phyloP scores from a whole-genome alignment of 305 asterid species.

The Rubia occidens region DNA sequence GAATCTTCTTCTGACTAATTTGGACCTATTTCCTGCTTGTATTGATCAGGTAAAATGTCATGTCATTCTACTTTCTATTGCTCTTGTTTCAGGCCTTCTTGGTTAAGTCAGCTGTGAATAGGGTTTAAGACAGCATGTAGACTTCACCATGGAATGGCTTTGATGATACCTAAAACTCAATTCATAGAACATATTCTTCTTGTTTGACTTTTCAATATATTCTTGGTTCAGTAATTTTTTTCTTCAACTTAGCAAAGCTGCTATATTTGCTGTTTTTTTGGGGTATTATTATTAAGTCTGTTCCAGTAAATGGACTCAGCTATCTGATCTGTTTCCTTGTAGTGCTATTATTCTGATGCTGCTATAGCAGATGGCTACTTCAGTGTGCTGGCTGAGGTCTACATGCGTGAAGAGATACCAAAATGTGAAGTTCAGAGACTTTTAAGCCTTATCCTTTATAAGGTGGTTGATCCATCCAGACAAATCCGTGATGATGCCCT shows the following conservation, averaged over 20 bases:
- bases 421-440: slow-evolving; percentile 98
- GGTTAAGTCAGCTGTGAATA: background rate
- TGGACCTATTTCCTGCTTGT: slow-evolving; percentile 99
- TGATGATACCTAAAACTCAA: background rate
- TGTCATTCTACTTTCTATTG: background rate
- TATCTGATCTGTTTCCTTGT: slow-evolving; percentile 19
- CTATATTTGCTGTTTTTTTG: background rate
- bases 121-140: background rate
- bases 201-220: background rate
- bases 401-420: slow-evolving; percentile 99
- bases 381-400: slow-evolving; percentile 98
- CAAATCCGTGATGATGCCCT: slow-evolving; percentile 99
- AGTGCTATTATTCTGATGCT: slow-evolving; percentile 98
- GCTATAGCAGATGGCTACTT: slow-evolving; percentile 99
- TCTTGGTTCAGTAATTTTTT: too few relatives aligned
- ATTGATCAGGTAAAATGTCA: slow-evolving; percentile 73
- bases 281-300: background rate
- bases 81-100: background rate
- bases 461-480: slow-evolving; percentile 98
- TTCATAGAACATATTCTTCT: background rate
- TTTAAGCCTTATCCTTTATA: slow-evolving; percentile 88
- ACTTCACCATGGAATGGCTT: background rate
- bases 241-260: background rate
- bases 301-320: background rate
- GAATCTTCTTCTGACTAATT: slow-evolving; percentile 89